phyloP scores from a whole-genome alignment of 495 filamentous ascomycete genomes.

The Bathelium albidoporum region DNA sequence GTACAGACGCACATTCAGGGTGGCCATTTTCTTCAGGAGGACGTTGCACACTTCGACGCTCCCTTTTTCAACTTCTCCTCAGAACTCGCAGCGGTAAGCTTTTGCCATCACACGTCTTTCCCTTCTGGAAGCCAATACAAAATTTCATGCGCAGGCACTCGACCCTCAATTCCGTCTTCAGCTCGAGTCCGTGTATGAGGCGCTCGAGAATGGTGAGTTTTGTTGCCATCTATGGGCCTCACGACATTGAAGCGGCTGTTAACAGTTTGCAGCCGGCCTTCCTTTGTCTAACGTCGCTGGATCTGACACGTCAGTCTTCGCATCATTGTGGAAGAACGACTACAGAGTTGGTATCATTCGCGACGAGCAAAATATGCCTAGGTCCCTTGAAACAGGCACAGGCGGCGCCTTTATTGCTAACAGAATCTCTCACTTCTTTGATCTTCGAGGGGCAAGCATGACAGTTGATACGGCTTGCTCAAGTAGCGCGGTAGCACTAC shows the following conservation, averaged over 20 bases:
- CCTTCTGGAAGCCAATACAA: neutral
- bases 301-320: conserved; percentile 2
- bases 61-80: conserved; percentile 11
- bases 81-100: conserved; percentile 6
- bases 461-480: conserved; percentile 47
- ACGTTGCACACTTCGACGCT: conserved; percentile 10
- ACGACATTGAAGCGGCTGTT: neutral
- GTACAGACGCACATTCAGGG: neutral
- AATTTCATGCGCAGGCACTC: neutral
- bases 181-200: conserved; percentile 9
- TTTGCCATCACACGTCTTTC: neutral
- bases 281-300: neutral
- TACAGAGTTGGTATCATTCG: neutral
- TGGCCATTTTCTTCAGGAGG: conserved; percentile 7
- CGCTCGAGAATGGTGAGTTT: conserved; percentile 9
- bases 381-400: conserved; percentile 4
- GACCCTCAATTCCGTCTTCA: conserved; percentile 12
- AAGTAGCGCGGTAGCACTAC: conserved; percentile 13
- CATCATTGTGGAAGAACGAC: neutral
- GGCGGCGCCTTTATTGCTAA: conserved; percentile 37
- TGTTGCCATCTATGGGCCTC: neutral
- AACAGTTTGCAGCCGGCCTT: conserved; percentile 14
- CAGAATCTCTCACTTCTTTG: conserved; percentile 40
- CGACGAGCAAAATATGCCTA: neutral
- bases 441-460: conserved; percentile 39